Base-by-base conservation (phyloP, 805 yeast genomes). In the Myxozyma monticola region DNA sequence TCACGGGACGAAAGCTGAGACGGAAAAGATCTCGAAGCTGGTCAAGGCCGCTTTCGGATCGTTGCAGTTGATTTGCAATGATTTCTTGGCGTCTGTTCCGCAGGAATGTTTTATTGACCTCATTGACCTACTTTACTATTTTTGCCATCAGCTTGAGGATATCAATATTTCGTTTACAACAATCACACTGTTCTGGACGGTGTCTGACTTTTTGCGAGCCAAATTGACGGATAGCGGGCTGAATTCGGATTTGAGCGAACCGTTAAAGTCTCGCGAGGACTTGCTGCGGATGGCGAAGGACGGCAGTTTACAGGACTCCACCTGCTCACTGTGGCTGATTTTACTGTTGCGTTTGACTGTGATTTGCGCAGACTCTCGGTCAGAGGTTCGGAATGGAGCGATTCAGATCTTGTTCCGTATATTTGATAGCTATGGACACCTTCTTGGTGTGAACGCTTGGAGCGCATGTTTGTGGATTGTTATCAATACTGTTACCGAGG, bases 81-180 rank as follows among this genome's bases (percentile, higher is more conserved):
- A 91, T 63, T 88, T 91, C 61, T 67, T 93, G 41, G 81, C 79
- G 34, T 72, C 81, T 2, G 71, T 93, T 9, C 96, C 97, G 0
- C 67, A 76, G 29, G 69, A 72, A n/a, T 84, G 83, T 48, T 72
- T 87, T 31, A 77, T 76, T 50, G 72, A 75, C 1, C 76, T 90
- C 35, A 80, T 89, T 50, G 88, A 87, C 56, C 80, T 90, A 1
- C 71, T 91, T 31, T 78, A 76, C 60, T 77, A 80, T 54, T 91
- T 88, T 67, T 83, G 88, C 29, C 68, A 75, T 1, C 98, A 93
- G 62, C 69, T 67, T 1, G 73, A 72, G 55, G 96, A 91, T 58
- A 67, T 91, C 57, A 91, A 91, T 65, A 86, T 88, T 18, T 87
- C 97, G 0, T 89, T 91, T 64, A 87, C 95, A 42, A 83, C 96